Percentiles rank a stretch among this genome's conserved stretches.
Conservation (phyloP, 2,329 filamentous ascomycete species). For the Fusarium kyushuense region DNA sequence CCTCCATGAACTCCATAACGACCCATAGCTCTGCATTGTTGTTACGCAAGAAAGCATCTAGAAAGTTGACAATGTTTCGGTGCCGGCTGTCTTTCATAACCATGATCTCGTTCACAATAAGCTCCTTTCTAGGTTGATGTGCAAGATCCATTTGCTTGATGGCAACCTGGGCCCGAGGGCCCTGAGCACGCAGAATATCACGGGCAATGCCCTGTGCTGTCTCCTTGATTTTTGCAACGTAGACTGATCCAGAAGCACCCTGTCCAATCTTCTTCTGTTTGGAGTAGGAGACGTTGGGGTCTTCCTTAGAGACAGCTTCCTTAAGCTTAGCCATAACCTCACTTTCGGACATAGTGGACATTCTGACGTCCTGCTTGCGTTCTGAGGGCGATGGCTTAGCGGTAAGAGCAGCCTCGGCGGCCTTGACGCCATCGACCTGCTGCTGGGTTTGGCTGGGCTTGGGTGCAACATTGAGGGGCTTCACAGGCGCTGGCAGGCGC, state of each 20-base stretch:
- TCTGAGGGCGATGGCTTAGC: constrained; percentile 80
- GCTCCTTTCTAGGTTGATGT: constrained; percentile 95
- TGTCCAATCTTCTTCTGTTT: constrained; percentile 99
- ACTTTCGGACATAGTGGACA: constrained; percentile 97
- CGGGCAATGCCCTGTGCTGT: constrained; percentile 86
- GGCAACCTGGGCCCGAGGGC: constrained; percentile 87
- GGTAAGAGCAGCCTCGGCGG: constrained; percentile 88
- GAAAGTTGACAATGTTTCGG: constrained; percentile 98
- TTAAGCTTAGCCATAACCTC: constrained; percentile 97
- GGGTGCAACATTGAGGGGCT: constrained; percentile 81
- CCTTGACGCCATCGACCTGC: constrained; percentile 79
- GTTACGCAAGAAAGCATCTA: constrained; percentile 96
- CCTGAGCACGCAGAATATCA: constrained; percentile 82
- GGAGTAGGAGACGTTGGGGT: constrained; percentile 93
- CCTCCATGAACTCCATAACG: constrained; percentile 99
- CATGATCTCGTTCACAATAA: constrained; percentile 99
- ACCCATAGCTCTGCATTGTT: constrained; percentile 98
- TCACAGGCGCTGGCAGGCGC: constrained; percentile 72
- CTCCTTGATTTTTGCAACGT: constrained; percentile 95
- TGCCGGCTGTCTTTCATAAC: constrained; percentile 99
- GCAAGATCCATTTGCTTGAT: constrained; percentile 99
- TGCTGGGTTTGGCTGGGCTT: constrained; percentile 67
- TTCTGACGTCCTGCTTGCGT: constrained; percentile 91
- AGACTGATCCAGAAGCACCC: constrained; percentile 96
- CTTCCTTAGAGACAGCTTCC: constrained; percentile 94